Evolutionary conservation across 495 filamentous ascomycete genomes (phyloP).

Genomic region (Aspergillus carlsbadensis): DNA sequence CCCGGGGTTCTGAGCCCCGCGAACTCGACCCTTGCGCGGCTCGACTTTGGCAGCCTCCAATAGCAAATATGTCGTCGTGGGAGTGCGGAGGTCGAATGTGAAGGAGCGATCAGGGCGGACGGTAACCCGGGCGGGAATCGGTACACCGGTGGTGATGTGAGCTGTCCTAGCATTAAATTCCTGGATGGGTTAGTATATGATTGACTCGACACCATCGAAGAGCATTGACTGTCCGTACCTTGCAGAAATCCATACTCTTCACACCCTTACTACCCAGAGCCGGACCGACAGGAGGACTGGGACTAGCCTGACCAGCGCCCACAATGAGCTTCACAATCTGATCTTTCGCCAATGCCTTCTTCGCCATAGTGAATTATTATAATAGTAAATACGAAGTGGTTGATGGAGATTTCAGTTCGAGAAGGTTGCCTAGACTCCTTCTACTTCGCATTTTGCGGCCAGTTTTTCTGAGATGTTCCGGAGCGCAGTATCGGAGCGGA

Average conservation of each 20-base stretch:
- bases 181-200: constrained; percentile 41
- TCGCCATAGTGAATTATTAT: constrained; percentile 67
- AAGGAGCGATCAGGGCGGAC: constrained; percentile 94
- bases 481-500: neutral
- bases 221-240: constrained; percentile 55
- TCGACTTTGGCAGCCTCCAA: constrained; percentile 77
- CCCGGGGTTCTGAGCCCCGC: constrained; percentile 76
- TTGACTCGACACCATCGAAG: neutral
- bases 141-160: constrained; percentile 78
- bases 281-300: constrained; percentile 96
- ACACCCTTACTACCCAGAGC: constrained; percentile 97
- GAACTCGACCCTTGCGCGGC: constrained; percentile 73
- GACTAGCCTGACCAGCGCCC: constrained; percentile 92
- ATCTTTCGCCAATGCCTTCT: constrained; percentile 66
- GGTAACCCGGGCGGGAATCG: constrained; percentile 85
- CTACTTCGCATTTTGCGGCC: constrained; percentile 3
- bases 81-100: constrained; percentile 89
- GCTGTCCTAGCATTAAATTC: constrained; percentile 97
- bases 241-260: constrained; percentile 99
- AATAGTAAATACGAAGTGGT: neutral
- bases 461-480: constrained; percentile 9
- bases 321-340: constrained; percentile 97
- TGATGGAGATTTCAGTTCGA: neutral
- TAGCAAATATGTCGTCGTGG: constrained; percentile 84
- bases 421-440: neutral